Evolutionary conservation across 177 flowering plant genomes (phyloP).

Genomic region (Vitis hybrid): DNA sequence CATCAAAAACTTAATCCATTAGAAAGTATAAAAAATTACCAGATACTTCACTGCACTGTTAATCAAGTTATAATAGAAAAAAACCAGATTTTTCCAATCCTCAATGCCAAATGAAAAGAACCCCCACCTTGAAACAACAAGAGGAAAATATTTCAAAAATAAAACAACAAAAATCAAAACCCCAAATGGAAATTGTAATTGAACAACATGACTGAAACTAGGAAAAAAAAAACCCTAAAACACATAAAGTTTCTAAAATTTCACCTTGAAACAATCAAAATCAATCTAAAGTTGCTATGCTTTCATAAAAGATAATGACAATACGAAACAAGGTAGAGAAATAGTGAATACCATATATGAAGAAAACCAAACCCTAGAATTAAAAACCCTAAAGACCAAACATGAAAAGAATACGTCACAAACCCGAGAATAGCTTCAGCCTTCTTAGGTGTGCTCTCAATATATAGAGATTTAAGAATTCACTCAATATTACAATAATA

Average conservation of each 20-base stretch:
- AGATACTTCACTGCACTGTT: background rate
- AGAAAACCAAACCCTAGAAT: constrained; percentile 24
- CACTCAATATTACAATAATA: constrained; percentile 1
- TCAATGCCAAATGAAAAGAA: background rate
- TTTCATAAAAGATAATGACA: background rate
- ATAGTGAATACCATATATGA: background rate
- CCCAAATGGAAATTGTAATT: constrained; percentile 2
- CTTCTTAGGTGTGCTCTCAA: background rate
- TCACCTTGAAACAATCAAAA: background rate
- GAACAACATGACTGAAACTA: background rate
- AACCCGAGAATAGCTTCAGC: constrained; percentile 11
- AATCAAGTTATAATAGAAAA: constrained; percentile 1
- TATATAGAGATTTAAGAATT: background rate
- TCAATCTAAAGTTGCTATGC: background rate
- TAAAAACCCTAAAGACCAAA: background rate
- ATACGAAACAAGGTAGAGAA: background rate
- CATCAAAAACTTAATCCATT: no score
- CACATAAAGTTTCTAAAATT: background rate
- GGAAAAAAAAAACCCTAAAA: background rate
- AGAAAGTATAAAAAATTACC: background rate
- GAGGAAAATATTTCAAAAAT: background rate
- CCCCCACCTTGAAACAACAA: constrained; percentile 9
- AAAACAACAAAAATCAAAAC: background rate
- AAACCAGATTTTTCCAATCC: background rate
- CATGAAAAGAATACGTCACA: background rate